A percentile compares a stretch with the other conserved stretches of the same genome.
phyloP scores from a whole-genome alignment of 352 stramenopile genomes.

The Plasmopara viticola region DNA sequence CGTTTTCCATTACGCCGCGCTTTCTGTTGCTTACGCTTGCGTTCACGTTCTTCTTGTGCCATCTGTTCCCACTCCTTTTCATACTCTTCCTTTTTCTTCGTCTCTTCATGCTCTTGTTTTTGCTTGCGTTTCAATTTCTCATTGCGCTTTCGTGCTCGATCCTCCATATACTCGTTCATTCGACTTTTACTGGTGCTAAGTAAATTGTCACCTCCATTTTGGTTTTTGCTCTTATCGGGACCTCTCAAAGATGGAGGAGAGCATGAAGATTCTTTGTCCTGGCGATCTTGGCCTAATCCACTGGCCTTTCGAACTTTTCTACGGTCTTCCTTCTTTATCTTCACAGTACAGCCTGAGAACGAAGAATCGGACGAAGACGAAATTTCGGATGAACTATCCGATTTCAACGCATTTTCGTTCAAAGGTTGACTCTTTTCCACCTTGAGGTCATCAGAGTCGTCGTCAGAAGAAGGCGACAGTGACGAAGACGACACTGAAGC shows the following conservation, averaged over 20 bases:
- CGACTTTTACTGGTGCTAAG: slow-evolving; percentile 53
- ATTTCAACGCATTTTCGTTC: slow-evolving; percentile 13
- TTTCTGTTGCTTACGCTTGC: slow-evolving; percentile 77
- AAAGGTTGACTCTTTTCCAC: slow-evolving; percentile 13
- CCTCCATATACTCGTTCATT: slow-evolving; percentile 89
- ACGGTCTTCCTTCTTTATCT: slow-evolving; percentile 22
- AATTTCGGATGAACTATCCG: slow-evolving; percentile 18
- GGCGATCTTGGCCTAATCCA: slow-evolving; percentile 15
- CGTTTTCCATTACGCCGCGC: slow-evolving; percentile 53
- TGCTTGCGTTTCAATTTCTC: slow-evolving; percentile 75
- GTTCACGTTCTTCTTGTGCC: slow-evolving; percentile 78
- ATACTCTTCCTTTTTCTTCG: slow-evolving; percentile 78
- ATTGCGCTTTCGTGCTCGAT: slow-evolving; percentile 62
- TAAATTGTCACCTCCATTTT: slow-evolving; percentile 25
- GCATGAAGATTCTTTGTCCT: slow-evolving; percentile 19
- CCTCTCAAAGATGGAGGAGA: slow-evolving; percentile 32
- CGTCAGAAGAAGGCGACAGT: slow-evolving; percentile 25
- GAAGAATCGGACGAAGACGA: slow-evolving; percentile 25
- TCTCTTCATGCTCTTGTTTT: slow-evolving; percentile 63
- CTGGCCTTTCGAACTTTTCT: slow-evolving; percentile 22
- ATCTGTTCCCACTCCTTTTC: slow-evolving; percentile 87
- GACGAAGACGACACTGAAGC: slow-evolving; percentile 14
- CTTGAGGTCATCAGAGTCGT: slow-evolving; percentile 23
- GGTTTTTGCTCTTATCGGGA: slow-evolving; percentile 39
- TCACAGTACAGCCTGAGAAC: slow-evolving; percentile 10